Conservation (phyloP, 306 rosid genomes). For the Vicia sativa region DNA sequence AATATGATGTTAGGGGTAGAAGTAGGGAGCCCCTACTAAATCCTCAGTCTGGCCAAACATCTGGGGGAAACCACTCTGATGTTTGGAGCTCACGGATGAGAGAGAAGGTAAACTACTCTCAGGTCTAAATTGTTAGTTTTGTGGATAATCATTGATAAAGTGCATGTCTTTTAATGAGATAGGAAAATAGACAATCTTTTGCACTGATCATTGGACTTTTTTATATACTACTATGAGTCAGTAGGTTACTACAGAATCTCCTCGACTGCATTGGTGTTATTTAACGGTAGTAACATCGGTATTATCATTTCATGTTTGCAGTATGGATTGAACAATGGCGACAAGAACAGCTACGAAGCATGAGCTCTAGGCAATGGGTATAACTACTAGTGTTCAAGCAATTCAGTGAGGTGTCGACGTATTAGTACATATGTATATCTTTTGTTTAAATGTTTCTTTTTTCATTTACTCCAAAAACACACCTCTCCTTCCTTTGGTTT, state of each 20-base stretch:
- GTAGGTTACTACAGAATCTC: slow-evolving; percentile 9
- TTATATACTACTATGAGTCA: slow-evolving; percentile 1
- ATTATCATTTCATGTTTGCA: slow-evolving; percentile 45
- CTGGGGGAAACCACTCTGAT: slow-evolving; percentile 65
- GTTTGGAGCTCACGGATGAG: slow-evolving; percentile 85
- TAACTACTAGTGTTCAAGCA: slow-evolving; percentile 11
- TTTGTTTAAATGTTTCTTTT: slow-evolving; percentile 12
- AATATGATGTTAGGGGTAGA: slow-evolving; percentile 51
- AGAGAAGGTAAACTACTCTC: slow-evolving; percentile 68
- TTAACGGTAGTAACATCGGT: slow-evolving; percentile 30
- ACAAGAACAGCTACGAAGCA: slow-evolving; percentile 44
- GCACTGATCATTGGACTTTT: slow-evolving; percentile 8
- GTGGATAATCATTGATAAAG: slow-evolving; percentile 6
- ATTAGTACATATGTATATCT: slow-evolving; percentile 44
- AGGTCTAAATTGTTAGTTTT: slow-evolving; percentile 25
- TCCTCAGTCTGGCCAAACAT: slow-evolving; percentile 61
- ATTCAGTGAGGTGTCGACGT: slow-evolving; percentile 35
- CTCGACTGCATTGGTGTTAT: slow-evolving; percentile 6
- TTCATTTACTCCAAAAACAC: slow-evolving; percentile 26
- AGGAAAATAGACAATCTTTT: slow-evolving; percentile 4
- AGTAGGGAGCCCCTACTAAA: slow-evolving; percentile 70
- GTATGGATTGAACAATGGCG: slow-evolving; percentile 73
- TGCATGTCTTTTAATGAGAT: slow-evolving; percentile 9
- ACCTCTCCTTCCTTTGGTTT: slow-evolving; percentile 1
- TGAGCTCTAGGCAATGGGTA: slow-evolving; percentile 52